Base-by-base conservation (phyloP, 768 basidiomycete genomes). In the Auriscalpium vulgare region DNA sequence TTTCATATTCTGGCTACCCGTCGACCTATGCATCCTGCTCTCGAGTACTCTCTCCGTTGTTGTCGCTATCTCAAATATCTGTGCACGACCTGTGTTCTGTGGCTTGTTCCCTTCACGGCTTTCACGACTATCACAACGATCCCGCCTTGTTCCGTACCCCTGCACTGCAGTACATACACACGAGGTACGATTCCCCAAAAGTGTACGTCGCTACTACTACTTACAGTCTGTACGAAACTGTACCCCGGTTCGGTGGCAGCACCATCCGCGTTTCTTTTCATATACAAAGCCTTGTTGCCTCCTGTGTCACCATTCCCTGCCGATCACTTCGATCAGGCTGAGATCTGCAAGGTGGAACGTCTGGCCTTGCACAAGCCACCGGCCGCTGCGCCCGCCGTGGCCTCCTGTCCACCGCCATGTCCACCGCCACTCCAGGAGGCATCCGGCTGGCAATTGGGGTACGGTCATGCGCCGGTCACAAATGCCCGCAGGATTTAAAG, bases 21-120 rank as follows among this genome's bases (percentile, higher is more conserved):
- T 59, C 60, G 56, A 21, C 55, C 62, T 65, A 68, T 71, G 67
- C 69, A 65, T 62, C 67, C 64, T 67, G 63, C 55, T 69, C 66
- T 68, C 67, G 58, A 23, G 49, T 52, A 38, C 13, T 19, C 50
- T 36, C 23, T 23, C 37, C 48, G 57, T 64, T 62, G 59, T 52
- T 56, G n/a, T 61, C 38, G 52, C 45, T 47, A 35, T 61, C 40
- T 57, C 46, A 52, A 50, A 37, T 47, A 36, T 57, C 49, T 54
- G 56, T 17, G 13, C 29, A 40, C 45, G 34, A 16, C 21, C 29
- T 9, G 19, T 35, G 11, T 11, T 46, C 23, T 52, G n/a, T 46
- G 17, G 34, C 17, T 23, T 17, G 17, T 10, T 47, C 48, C 13
- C 48, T 16, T 23, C 8, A 29, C 23, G 14, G 14, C n/a, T n/a